Base-by-base conservation (phyloP, 2,329 filamentous ascomycete genomes). In the Xenoacremonium recifei region DNA sequence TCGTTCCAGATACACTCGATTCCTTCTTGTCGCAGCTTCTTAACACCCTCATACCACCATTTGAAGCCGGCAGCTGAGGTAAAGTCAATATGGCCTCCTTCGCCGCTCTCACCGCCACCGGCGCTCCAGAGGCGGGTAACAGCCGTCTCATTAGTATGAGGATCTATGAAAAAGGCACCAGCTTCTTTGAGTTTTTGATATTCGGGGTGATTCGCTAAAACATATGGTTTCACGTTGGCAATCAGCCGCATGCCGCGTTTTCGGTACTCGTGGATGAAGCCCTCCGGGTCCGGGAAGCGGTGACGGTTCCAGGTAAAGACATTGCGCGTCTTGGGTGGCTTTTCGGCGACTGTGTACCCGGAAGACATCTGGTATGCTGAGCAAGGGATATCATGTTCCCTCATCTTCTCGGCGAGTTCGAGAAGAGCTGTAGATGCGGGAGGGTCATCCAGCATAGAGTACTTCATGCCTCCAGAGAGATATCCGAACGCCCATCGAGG, bases 1-100 rank as follows among this genome's bases (percentile, higher is more conserved):
- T 89, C 85, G 50, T 89, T 89, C 85, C 85, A 89, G 66, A 88
- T 87, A 35, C 76, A 84, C 50, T 87, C 84, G 42, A 89, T 84
- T 1, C 84, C 84, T 7, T 79, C 65, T 19, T 76, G 66, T 40
- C 79, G 79, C 2, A 89, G 69, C 37, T 72, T 74, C 44, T 77
- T 74, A 7, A 86, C 78, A 2, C 85, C 84, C 1, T 85, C 69
- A 46, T 79, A 84, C 85, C 85, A 89, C 81, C 83, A 89, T 13
- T 80, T 67, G 55, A 80, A 88, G 0, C 81, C 84, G 0, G 75
- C 74, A 17, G 76, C 69, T 0, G 82, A 86, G 0, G 84, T 86
- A 51, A 89, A 89, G 60, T 89, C 85, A 34, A 89, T 79, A 48
- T 89, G 84, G 3, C 83, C 80, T 3, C 85, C 85, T 36, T 85